These are phyloP conservation scores for Colletotrichum gigasporum DNA, from an alignment of 2,329 filamentous ascomycete genomes.

Conservation along the genomic window DNA sequence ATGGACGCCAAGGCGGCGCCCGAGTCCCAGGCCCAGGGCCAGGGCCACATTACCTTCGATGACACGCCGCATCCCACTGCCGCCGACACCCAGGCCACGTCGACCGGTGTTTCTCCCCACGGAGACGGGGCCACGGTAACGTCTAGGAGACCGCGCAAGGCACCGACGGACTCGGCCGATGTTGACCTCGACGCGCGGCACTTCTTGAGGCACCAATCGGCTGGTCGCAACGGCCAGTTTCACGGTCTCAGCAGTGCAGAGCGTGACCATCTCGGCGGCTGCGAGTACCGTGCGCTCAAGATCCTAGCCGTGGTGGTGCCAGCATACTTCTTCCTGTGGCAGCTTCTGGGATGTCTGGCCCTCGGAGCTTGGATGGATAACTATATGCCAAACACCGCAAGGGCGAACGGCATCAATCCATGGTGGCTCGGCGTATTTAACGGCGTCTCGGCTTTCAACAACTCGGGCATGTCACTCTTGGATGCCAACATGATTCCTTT, in stretches of 20 bases:
- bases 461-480: slow-evolving; percentile 73
- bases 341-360: slow-evolving; percentile 65
- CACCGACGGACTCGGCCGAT: background rate
- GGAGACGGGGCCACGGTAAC: too few species aligned
- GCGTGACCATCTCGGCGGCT: slow-evolving; percentile 67
- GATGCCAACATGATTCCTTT: slow-evolving; percentile 73
- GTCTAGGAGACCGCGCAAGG: too few species aligned
- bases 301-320: slow-evolving; percentile 69
- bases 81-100: too few species aligned
- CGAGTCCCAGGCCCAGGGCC: too few species aligned
- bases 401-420: slow-evolving; percentile 67
- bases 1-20: too few species aligned
- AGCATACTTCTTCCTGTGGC: slow-evolving; percentile 58
- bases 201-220: background rate
- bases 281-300: slow-evolving; percentile 70
- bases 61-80: too few species aligned
- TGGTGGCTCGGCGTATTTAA: slow-evolving; percentile 78
- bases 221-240: slow-evolving; percentile 65
- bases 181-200: background rate
- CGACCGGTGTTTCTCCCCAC: too few species aligned
- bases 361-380: slow-evolving; percentile 70
- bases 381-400: slow-evolving; percentile 57
- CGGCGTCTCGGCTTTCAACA: slow-evolving; percentile 74
- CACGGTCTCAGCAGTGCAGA: slow-evolving; percentile 62
- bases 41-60: too few species aligned